Conservation (phyloP, 78 protist species). For the Trichosphaerium sp. region DNA sequence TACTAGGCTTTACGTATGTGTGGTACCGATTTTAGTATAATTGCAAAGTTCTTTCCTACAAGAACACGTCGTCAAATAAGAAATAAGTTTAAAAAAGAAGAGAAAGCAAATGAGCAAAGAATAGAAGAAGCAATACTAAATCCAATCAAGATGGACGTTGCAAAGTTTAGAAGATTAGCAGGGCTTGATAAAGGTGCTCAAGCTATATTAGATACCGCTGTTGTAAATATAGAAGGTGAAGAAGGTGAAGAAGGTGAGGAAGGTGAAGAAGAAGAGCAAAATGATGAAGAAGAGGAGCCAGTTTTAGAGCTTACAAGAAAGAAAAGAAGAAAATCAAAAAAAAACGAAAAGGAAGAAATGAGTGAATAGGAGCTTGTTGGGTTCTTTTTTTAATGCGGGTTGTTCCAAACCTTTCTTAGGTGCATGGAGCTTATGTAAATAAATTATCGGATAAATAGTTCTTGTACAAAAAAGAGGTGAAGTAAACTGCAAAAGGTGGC, state of each 20-base stretch:
- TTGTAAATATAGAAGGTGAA: background rate
- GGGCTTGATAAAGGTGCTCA: background rate
- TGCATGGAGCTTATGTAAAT: too few species aligned
- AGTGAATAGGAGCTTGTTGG: background rate
- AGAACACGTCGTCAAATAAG: background rate
- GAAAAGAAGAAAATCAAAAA: background rate
- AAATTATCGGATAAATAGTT: too few species aligned
- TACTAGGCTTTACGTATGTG: background rate
- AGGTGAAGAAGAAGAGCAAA: background rate
- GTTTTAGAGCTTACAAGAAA: background rate
- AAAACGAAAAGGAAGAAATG: background rate
- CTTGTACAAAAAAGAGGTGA: too few species aligned
- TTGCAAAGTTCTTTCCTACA: background rate
- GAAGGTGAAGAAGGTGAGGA: background rate
- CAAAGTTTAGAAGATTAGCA: background rate
- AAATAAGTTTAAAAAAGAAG: constrained; percentile 3
- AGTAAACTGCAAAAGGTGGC: too few species aligned
- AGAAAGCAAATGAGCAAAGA: background rate
- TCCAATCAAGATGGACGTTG: background rate
- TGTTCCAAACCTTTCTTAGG: too few species aligned
- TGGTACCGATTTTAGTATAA: background rate
- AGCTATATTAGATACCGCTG: background rate
- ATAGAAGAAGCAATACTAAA: background rate
- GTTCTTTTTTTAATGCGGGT: background rate
- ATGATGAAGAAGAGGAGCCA: background rate